Conservation (phyloP, 225 moss, liverwort and hornwort species). For the Sphagnum contortum region DNA sequence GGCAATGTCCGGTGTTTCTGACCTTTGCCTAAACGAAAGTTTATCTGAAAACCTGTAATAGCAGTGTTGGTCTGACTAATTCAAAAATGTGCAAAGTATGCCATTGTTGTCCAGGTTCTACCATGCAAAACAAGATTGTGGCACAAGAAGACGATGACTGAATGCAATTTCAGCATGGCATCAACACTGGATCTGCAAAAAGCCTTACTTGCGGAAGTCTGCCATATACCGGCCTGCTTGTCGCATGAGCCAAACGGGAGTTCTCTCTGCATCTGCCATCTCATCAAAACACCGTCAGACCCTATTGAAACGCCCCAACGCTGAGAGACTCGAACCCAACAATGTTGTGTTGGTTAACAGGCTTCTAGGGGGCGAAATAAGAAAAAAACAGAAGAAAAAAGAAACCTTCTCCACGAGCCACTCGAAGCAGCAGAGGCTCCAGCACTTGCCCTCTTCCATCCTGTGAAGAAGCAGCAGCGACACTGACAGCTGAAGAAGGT, state of each 20-base stretch:
- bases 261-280: conserved; percentile 65
- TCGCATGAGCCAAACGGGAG: conserved; percentile 97
- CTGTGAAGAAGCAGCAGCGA: background rate
- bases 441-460: conserved; percentile 1
- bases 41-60: conserved; percentile 53
- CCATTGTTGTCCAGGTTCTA: no score
- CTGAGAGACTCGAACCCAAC: background rate
- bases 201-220: conserved; percentile 59
- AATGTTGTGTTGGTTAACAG: background rate
- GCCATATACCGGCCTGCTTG: conserved; percentile 99
- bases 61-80: no score
- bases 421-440: conserved; percentile 73
- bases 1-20: conserved; percentile 82
- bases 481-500: no score
- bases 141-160: no score
- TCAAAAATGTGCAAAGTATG: no score
- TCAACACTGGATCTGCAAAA: background rate
- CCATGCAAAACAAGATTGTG: no score
- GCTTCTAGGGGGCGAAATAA: background rate
- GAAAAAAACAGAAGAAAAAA: no score
- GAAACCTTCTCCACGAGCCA: conserved; percentile 70
- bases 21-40: conserved; percentile 66
- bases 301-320: background rate
- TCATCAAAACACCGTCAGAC: no score
- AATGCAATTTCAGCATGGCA: background rate